Conservation (phyloP, 192 early-diverging fungal genomes). For the Rhizophagus prolifer region DNA sequence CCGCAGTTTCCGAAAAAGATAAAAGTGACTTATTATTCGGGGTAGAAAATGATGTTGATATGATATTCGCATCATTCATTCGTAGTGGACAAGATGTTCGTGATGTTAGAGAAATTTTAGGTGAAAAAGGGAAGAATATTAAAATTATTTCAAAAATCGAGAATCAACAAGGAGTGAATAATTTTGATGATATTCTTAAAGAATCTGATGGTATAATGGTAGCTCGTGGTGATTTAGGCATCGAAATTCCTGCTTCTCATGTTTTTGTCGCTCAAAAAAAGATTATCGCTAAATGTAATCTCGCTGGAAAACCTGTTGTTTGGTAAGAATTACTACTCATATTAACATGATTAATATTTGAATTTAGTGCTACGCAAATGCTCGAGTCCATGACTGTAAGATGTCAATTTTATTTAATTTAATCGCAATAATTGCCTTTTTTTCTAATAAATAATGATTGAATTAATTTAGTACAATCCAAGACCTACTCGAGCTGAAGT, state of each 20-base stretch:
- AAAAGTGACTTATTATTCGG: slow-evolving; percentile 88
- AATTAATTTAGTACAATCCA: slow-evolving; percentile 69
- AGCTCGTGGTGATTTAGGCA: slow-evolving; percentile 97
- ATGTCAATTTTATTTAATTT: too few species aligned
- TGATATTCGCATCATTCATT: slow-evolving; percentile 96
- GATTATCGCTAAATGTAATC: slow-evolving; percentile 98
- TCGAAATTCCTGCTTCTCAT: slow-evolving; percentile 93
- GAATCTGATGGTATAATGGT: slow-evolving; percentile 98
- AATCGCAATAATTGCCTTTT: neutral
- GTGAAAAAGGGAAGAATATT: slow-evolving; percentile 79
- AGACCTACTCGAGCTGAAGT: slow-evolving; percentile 99
- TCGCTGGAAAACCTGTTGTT: slow-evolving; percentile 94
- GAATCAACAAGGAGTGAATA: slow-evolving; percentile 94
- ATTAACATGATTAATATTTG: neutral
- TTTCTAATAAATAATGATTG: slow-evolving; percentile 13
- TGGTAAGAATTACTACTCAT: slow-evolving; percentile 48
- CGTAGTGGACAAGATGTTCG: slow-evolving; percentile 87
- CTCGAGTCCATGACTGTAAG: slow-evolving; percentile 88
- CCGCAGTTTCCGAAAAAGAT: slow-evolving; percentile 95
- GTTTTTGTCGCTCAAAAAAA: slow-evolving; percentile 96
- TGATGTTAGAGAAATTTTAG: slow-evolving; percentile 85
- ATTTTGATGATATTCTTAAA: slow-evolving; percentile 96
- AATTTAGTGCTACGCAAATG: slow-evolving; percentile 92
- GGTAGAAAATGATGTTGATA: slow-evolving; percentile 90
- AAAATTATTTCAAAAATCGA: slow-evolving; percentile 98